Base-by-base conservation (phyloP, 495 filamentous ascomycete genomes). In the Penicillium canariense region DNA sequence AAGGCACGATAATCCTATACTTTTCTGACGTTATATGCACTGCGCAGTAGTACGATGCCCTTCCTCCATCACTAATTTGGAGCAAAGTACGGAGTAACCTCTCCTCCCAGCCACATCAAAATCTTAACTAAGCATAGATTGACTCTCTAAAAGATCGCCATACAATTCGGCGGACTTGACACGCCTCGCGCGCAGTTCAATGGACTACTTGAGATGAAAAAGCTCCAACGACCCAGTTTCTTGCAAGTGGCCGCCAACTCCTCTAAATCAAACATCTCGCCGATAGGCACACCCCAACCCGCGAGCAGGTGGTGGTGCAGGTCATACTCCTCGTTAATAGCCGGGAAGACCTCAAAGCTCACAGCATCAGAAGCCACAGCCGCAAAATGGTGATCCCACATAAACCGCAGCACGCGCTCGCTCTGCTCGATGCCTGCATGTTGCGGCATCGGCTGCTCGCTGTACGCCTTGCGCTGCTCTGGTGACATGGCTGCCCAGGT, bases 341-440 rank as follows among this genome's bases (percentile, higher is more conserved):
- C 68, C 18, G 85, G 83, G 70, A 77, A 87, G 1, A 80, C 80
- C 68, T 87, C 86, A 60, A 87, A 87, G 9, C 81, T 77, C n/a
- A 85, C 83, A 9, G 78, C 75, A 61, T 88, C 86, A 0, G 82
- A 82, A 4, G 80, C 84, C 18, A 88, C 86, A 1, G 79, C 78
- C 10, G 85, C 79, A 61, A 89, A 88, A 54, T 87, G 87, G 54
- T 80, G 82, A 57, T 89, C 84, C 71, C 87, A 85, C 45, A 90
- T 68, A 69, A 84, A 88, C 27, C 85, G 77, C 22, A 86, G 58
- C 48, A 88, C 81, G 26, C 78, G 76, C 62, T 88, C 82, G 32
- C 82, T 84, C 67, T 88, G 85, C 65, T 79, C 76, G 12, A 83
- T 68, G 0, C 87, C 87, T 10, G 73, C 81, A 67, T 85, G 79